A percentile compares a stretch with the other conserved stretches of the same genome.
Conservation (phyloP, 495 filamentous ascomycete species). For the Chlorociboria aeruginascens region DNA sequence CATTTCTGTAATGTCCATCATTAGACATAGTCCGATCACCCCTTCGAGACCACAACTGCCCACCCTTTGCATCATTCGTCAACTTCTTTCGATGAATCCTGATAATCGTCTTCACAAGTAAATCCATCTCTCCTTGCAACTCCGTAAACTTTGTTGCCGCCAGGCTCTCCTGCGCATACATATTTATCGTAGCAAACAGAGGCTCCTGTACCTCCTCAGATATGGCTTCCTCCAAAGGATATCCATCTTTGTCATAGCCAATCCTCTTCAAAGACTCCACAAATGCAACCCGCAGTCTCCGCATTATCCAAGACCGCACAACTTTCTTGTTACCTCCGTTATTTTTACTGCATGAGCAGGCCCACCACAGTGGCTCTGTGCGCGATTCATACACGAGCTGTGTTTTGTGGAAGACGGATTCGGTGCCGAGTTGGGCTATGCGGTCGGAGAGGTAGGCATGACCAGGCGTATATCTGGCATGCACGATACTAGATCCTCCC, state of each 20-base stretch:
- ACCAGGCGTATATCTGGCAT: no score
- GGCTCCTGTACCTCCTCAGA: neutral
- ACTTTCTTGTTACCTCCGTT: slow-evolving; percentile 26
- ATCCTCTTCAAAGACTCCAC: slow-evolving; percentile 37
- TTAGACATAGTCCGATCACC: no score
- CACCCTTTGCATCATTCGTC: no score
- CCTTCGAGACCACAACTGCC: no score
- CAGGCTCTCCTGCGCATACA: neutral
- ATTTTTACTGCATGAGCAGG: slow-evolving; percentile 14
- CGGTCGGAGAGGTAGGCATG: neutral
- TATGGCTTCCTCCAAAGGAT: neutral
- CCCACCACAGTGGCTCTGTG: slow-evolving; percentile 39
- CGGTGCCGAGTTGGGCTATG: neutral
- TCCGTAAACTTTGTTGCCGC: slow-evolving; percentile 1
- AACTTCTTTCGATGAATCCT: neutral
- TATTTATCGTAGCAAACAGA: slow-evolving; percentile 6
- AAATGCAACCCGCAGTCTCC: slow-evolving; percentile 42
- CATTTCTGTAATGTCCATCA: no score
- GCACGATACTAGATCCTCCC: no score
- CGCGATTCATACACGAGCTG: neutral
- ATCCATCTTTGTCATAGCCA: slow-evolving; percentile 46
- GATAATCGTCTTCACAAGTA: slow-evolving; percentile 4
- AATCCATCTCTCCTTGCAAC: slow-evolving; percentile 10
- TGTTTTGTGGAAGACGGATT: no score
- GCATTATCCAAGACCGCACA: slow-evolving; percentile 39